These are phyloP conservation scores for Aspergillus tubingensis DNA, from an alignment of 2,329 filamentous ascomycete species.

Conservation along the genomic window DNA sequence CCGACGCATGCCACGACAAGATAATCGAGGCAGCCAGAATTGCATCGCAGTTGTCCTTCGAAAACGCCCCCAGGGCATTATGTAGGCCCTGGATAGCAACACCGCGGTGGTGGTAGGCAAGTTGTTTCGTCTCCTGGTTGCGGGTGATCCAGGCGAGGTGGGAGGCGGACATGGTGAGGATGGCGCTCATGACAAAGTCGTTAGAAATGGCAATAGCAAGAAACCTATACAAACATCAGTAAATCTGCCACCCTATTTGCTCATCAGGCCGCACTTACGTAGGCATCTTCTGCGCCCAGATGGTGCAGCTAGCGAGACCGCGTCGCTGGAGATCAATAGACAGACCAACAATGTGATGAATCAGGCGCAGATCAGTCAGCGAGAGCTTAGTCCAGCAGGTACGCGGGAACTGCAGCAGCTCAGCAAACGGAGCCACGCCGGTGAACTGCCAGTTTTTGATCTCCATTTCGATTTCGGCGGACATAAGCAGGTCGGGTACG, in stretches of 20 bases:
- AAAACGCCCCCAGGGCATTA: constrained; percentile 82
- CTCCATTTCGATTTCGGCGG: constrained; percentile 76
- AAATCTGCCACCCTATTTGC: neutral
- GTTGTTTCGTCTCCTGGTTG: constrained; percentile 79
- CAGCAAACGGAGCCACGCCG: constrained; percentile 81
- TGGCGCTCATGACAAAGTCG: constrained; percentile 88
- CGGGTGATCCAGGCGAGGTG: constrained; percentile 88
- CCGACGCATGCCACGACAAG: constrained; percentile 92
- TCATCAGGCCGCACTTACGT: constrained; percentile 62
- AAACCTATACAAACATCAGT: constrained; percentile 57
- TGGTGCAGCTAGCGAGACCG: constrained; percentile 78
- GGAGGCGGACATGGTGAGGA: constrained; percentile 91
- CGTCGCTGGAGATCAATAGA: constrained; percentile 78
- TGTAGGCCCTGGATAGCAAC: constrained; percentile 84
- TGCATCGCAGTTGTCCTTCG: constrained; percentile 82
- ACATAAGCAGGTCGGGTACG: constrained; percentile 73
- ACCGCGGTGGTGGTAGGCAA: constrained; percentile 86
- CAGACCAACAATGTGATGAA: constrained; percentile 86
- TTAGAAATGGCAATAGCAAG: constrained; percentile 79
- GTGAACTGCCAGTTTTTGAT: constrained; percentile 83
- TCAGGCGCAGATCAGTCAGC: constrained; percentile 77
- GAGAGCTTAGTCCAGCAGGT: constrained; percentile 73
- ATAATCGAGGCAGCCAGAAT: constrained; percentile 88
- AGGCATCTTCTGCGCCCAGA: constrained; percentile 92
- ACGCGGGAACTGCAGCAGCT: constrained; percentile 73